A percentile compares a stretch with the other conserved stretches of the same genome.
phyloP scores from a whole-genome alignment of 2,329 filamentous ascomycete species.

The Aspergillus pseudotamarii region DNA sequence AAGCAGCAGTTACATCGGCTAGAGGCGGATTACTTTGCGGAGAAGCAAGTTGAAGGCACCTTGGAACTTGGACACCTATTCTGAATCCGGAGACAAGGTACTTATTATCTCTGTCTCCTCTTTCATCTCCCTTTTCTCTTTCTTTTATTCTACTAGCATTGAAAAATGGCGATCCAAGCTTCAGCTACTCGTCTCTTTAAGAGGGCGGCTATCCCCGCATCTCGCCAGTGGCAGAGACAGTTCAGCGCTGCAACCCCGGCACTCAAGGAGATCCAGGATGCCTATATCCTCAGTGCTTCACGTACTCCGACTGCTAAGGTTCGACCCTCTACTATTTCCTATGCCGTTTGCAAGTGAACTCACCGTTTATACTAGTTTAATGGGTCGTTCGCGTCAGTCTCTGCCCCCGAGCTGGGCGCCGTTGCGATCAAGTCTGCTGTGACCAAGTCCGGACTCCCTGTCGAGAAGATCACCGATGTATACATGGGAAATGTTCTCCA shows the following conservation, averaged over 20 bases:
- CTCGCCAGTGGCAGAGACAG: constrained; percentile 51
- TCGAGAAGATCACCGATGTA: constrained; percentile 81
- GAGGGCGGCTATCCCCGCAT: constrained; percentile 41
- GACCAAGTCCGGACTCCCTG: constrained; percentile 79
- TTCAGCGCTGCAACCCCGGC: constrained; percentile 55
- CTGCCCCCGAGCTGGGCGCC: constrained; percentile 86
- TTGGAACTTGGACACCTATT: not conserved
- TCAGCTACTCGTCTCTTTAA: constrained; percentile 31
- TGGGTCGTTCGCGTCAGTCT: constrained; percentile 79
- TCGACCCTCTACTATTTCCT: constrained; percentile 14
- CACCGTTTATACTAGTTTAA: constrained; percentile 70
- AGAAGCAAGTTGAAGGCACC: constrained; percentile 1
- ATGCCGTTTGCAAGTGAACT: constrained; percentile 8
- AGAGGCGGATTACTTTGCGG: constrained; percentile 26
- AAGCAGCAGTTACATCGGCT: constrained; percentile 17
- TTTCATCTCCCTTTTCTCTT: not conserved
- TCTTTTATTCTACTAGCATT: not conserved
- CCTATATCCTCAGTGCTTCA: constrained; percentile 88
- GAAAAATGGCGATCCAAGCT: constrained; percentile 28
- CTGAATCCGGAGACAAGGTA: constrained; percentile 8
- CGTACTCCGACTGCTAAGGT: constrained; percentile 91
- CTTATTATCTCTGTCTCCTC: not conserved
- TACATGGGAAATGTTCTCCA: constrained; percentile 98
- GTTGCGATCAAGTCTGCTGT: constrained; percentile 90
- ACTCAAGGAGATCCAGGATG: constrained; percentile 76